These are phyloP conservation scores for Talaromyces sp. DNA, from an alignment of 2,329 filamentous ascomycete species.

Conservation along the genomic window DNA sequence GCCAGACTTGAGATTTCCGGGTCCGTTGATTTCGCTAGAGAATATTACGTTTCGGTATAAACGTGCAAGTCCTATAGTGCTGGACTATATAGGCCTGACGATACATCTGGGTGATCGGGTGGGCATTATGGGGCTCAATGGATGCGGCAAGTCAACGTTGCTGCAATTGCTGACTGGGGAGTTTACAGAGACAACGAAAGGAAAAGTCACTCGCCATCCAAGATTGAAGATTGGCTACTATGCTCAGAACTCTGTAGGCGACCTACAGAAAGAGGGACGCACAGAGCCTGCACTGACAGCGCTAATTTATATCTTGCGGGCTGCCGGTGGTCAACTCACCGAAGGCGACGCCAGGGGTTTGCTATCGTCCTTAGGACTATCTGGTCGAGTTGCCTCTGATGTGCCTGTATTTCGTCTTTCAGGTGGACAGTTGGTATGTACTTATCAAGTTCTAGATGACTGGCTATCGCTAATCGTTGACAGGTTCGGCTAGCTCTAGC, in stretches of 20 bases:
- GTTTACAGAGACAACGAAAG: constrained; percentile 68
- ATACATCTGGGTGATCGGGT: constrained; percentile 77
- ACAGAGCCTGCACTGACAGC: constrained; percentile 95
- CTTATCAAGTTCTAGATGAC: constrained; percentile 32
- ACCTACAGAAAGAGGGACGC: constrained; percentile 99
- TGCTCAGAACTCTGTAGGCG: constrained; percentile 97
- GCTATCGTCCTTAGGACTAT: constrained; percentile 67
- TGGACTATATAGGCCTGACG: constrained; percentile 66
- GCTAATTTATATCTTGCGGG: constrained; percentile 64
- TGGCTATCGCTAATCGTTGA: background rate
- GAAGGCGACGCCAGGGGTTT: constrained; percentile 69
- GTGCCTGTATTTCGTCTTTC: constrained; percentile 71
- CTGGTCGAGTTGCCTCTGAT: constrained; percentile 69
- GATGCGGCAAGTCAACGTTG: constrained; percentile 95
- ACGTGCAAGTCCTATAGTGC: constrained; percentile 44
- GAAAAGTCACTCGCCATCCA: constrained; percentile 95
- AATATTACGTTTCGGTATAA: constrained; percentile 66
- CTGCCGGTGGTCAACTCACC: constrained; percentile 53
- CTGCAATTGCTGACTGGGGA: constrained; percentile 97
- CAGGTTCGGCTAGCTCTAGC: constrained; percentile 63
- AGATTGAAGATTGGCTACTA: constrained; percentile 99
- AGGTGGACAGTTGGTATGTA: constrained; percentile 69
- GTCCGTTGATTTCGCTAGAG: constrained; percentile 70
- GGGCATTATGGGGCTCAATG: constrained; percentile 94
- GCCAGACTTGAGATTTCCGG: constrained; percentile 70